Base-by-base conservation (phyloP, 305 asterid genomes). In the Fraxinus floribunda region DNA sequence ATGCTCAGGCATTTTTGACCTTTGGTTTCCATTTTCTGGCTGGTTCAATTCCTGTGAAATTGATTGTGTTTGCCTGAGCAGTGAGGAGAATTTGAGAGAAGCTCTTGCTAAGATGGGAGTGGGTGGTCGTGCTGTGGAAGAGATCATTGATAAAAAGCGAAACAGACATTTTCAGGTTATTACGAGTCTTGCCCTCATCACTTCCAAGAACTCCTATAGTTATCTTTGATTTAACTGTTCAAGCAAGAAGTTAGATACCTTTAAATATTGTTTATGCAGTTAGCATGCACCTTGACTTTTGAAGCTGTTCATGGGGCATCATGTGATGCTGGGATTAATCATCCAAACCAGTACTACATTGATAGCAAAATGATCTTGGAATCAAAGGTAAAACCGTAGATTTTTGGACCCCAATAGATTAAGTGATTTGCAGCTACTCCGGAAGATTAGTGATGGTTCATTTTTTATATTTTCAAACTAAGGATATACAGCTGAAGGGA, bases 261-360 rank as follows among this genome's bases (percentile, higher is more conserved):
- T 52, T 15, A 26, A 78, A 70, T 57, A 72, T 55, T 82, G 80
- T 39, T 77, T 83, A 46, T 86, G 88, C 93, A 96, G 98, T 83
- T 94, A 89, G 98, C 98, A n/a, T 97, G 99, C 64, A 97, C 97
- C 62, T 91, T 97, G 88, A 92, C 98, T 62, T 97, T 93, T 87
- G 99, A 97, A 91, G 97, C 98, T 85, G 89, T 94, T 88, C 99
- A 94, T 79, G 89, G 90, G 72, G 78, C 92, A 82, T 86, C 95
- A 62, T 94, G 96, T 87, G 98, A 94, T 81, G 92, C 94, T 60
- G 98, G 99, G 81, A 91, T 96, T 80, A 94, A 92, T 88, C 98
- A 97, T 89, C 98, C 97, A 80, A 97, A 93, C 89, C 97, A 94
- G 87, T 97, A 92, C 89, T 93, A 84, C 82, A 91, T 20, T 80